Evolutionary conservation across 2,329 filamentous ascomycete species (phyloP), one percentile per base, ranked within the genome.

Genomic region (Fusarium hostae): DNA sequence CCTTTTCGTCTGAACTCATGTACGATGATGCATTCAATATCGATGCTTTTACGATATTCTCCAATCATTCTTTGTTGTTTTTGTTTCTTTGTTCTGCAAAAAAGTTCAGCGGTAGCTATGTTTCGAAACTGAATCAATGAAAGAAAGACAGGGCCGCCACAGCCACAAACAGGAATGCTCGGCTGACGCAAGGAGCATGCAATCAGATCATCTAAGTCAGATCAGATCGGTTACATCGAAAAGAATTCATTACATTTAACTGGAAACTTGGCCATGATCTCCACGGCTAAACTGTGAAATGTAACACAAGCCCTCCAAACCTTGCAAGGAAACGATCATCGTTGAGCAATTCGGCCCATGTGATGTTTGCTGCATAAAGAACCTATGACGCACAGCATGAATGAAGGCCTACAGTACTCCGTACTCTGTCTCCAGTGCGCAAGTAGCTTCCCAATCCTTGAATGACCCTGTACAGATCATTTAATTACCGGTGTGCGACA

Each of bases 81-180:
- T 30, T 28, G 26, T 55, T 28, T 16, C 24, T 56, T 56, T 44
- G 28, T 43, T 24, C 26, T 52, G 26, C 43, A 16, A 47, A 47
- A 45, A 52, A 32, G 22, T 12, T 22, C 35, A 28, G n/a, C 34
- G 13, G 24, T 39, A 22, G 39, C 26, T 37, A 41, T 41, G 59
- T 58, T 48, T 65, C 59, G 24, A 64, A 30, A 55, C 30, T 22
- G 35, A 40, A 41, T 48, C 56, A 20, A 51, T 24, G n/a, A 54
- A 41, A 62, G 28, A 54, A 41, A 62, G 64, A 67, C 55, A 67
- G 18, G 50, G 24, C 34, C 37, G 22, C 34, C 41, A 52, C 52
- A 60, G 45, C 39, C 48, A 57, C 44, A 59, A 55, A 35, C 30
- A 37, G 64, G 65, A 70, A 69, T 70, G 68, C 37, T 60, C 54